phyloP scores from a whole-genome alignment of 208 protist species.

The Leishmania tropica region DNA sequence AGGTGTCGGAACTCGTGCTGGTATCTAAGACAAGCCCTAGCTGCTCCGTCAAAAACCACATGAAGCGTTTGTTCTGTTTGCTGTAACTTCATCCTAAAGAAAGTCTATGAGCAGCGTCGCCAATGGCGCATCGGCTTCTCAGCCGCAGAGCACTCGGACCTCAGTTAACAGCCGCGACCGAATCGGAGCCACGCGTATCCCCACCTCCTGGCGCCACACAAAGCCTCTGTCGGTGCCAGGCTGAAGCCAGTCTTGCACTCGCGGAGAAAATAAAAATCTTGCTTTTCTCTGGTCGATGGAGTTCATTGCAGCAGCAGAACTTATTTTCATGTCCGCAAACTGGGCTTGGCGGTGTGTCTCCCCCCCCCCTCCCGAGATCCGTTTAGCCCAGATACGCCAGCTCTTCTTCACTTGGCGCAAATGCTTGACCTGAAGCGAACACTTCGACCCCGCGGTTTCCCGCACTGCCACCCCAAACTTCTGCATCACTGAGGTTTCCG shows the following conservation, averaged over 20 bases:
- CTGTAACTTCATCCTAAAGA: background rate
- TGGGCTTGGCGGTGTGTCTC: background rate
- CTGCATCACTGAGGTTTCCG: too few relatives aligned
- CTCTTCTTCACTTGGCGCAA: background rate
- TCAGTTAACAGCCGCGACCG: background rate
- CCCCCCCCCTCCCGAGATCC: background rate
- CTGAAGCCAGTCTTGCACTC: background rate
- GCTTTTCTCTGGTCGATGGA: background rate
- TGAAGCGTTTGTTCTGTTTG: background rate
- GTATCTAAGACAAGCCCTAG: background rate
- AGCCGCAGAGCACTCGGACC: background rate
- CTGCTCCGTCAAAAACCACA: background rate
- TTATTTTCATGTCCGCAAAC: background rate
- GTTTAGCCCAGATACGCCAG: background rate
- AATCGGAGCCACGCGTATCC: background rate
- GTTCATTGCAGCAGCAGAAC: background rate
- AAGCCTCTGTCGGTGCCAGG: background rate
- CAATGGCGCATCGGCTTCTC: background rate
- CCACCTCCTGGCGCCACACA: background rate
- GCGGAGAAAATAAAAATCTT: background rate
- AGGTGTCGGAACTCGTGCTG: background rate
- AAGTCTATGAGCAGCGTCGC: background rate
- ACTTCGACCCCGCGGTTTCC: background rate
- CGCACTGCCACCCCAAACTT: too few relatives aligned
- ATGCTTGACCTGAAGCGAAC: background rate